Base-by-base conservation (phyloP, 2,329 filamentous ascomycete genomes). In the Microcyclospora tardicrescens region DNA sequence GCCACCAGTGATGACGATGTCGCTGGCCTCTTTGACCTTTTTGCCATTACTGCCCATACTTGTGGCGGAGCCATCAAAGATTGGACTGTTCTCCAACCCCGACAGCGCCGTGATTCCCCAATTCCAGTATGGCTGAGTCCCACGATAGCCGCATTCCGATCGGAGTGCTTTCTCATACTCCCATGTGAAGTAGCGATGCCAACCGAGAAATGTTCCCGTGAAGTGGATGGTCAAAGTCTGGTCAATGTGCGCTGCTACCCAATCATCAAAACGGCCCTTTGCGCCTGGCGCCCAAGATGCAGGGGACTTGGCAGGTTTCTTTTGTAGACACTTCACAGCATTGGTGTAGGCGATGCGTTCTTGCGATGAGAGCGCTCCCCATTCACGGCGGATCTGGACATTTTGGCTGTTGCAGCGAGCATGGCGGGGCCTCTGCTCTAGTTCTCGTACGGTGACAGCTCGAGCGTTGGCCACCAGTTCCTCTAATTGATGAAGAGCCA, bases 41-140 rank as follows among this genome's bases (percentile, higher is more conserved):
- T 10, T 46, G 15, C 57, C 56, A 33, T 59, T 52, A n/a, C 51
- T 50, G 34, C 49, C 44, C 16, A 60, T 48, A 10, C 63, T 61
- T 15, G 63, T 67, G 12, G 63, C 64, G 39, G 63, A 68, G 36
- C 73, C 73, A 46, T 77, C 72, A 38, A 77, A 74, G 38, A 75
- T 49, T 3, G 71, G 68, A 0, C 70, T 72, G 34, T 63, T 62
- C 19, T 24, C 19, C 32, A 48, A 33, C 4, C 53, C 43, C 33
- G 74, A 64, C 2, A 58, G 43, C 2, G 65, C 59, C 55, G 65
- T 66, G 37, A 62, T 61, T 2, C 63, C 63, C 67, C 70, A 75
- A 52, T 73, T 68, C 58, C 66, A 67, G 57, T 72, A 73, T 52
- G 64, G 64, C 34, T 62, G 58, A 32, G 56, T 56, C 36, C 61